Evolutionary conservation across 2,329 filamentous ascomycete species (phyloP).

Genomic region (Calycina herbarum): DNA sequence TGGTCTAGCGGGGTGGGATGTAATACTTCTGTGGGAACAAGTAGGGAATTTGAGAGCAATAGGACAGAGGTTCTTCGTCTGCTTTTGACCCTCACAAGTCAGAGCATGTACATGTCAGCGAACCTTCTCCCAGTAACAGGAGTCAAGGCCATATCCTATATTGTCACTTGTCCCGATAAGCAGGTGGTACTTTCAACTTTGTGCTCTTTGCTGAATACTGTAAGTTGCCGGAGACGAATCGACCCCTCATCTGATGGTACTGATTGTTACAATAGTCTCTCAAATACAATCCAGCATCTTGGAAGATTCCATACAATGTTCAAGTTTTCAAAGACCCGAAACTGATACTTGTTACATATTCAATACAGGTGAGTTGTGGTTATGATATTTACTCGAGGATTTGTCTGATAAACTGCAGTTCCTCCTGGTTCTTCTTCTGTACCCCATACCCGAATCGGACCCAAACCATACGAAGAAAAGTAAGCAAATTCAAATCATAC

Average conservation of each 20-base stretch:
- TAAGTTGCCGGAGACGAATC: slow-evolving; percentile 46
- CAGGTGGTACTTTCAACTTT: slow-evolving; percentile 86
- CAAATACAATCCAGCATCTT: slow-evolving; percentile 93
- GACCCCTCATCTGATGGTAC: slow-evolving; percentile 11
- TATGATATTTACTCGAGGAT: neutral
- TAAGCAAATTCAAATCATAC: slow-evolving; percentile 16
- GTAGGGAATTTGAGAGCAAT: slow-evolving; percentile 90
- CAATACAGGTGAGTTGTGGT: slow-evolving; percentile 54
- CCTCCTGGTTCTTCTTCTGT: slow-evolving; percentile 80
- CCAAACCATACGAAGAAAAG: slow-evolving; percentile 69
- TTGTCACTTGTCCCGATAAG: slow-evolving; percentile 85
- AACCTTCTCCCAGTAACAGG: slow-evolving; percentile 78
- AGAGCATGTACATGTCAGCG: slow-evolving; percentile 90
- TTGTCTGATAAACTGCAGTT: slow-evolving; percentile 50
- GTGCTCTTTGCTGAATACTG: slow-evolving; percentile 92
- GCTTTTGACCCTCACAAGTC: slow-evolving; percentile 80
- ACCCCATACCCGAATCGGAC: slow-evolving; percentile 79
- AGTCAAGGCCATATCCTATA: slow-evolving; percentile 81
- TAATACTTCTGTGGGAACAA: slow-evolving; percentile 83
- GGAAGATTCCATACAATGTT: slow-evolving; percentile 92
- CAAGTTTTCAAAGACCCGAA: slow-evolving; percentile 89
- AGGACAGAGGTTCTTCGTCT: slow-evolving; percentile 86
- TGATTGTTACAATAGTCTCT: slow-evolving; percentile 62
- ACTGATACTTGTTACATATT: slow-evolving; percentile 87
- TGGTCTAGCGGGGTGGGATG: slow-evolving; percentile 98